Evolutionary conservation across 2,329 filamentous ascomycete species (phyloP).

Genomic region (Ophiostoma pallidulum): DNA sequence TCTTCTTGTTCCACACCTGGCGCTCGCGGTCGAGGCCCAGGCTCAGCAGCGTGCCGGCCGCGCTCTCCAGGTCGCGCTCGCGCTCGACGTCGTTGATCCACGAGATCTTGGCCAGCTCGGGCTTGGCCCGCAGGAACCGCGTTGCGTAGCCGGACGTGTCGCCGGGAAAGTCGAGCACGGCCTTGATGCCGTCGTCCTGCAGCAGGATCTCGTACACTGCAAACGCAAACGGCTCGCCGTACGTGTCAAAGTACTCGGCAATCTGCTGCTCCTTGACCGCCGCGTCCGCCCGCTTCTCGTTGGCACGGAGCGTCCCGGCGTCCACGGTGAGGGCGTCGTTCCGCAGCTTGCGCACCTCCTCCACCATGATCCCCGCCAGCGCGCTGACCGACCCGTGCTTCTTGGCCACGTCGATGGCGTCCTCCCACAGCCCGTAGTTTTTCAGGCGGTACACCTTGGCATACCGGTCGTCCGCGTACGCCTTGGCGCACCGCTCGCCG

Average conservation of each 20-base stretch:
- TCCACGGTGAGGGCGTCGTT: conserved; percentile 26
- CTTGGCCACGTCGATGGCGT: conserved; percentile 48
- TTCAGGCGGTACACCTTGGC: conserved; percentile 45
- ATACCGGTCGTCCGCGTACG: conserved; percentile 42
- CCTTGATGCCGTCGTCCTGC: conserved; percentile 52
- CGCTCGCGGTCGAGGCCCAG: conserved; percentile 64
- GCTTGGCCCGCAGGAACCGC: conserved; percentile 63
- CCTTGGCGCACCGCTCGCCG: conserved; percentile 37
- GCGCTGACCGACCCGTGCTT: conserved; percentile 46
- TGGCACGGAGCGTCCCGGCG: conserved; percentile 26
- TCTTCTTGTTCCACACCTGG: conserved; percentile 86
- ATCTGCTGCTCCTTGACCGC: conserved; percentile 40
- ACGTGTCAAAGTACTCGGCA: conserved; percentile 48
- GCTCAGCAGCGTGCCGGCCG: conserved; percentile 59
- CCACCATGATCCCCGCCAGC: conserved; percentile 46
- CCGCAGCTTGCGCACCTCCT: conserved; percentile 38
- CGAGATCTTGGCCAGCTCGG: conserved; percentile 64
- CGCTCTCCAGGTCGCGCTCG: conserved; percentile 65
- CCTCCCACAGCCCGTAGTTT: conserved; percentile 46
- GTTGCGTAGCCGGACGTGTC: conserved; percentile 66
- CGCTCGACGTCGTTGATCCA: conserved; percentile 91
- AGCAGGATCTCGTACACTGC: conserved; percentile 76
- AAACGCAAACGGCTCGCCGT: conserved; percentile 58
- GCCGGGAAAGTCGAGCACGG: conserved; percentile 60
- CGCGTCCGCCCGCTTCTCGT: conserved; percentile 33